Conservation (phyloP, 1,284 basidiomycete genomes). For the Cryptococcus depauperatus region DNA sequence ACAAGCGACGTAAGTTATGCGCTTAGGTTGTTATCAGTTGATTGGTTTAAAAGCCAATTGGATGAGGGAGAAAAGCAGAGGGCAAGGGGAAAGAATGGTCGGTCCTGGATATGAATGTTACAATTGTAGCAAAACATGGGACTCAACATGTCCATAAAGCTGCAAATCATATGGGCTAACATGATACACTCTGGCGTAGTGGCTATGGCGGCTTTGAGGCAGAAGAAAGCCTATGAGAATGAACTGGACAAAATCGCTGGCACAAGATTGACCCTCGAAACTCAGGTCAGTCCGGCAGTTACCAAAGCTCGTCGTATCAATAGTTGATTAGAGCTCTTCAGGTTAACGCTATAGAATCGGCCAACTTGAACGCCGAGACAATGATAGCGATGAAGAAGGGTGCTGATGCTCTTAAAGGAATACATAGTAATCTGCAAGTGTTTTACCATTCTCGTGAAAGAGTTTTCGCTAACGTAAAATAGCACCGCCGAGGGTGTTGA, state of each 20-base stretch:
- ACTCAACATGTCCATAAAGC: too few relatives aligned
- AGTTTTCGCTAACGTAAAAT: background rate
- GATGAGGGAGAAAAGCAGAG: background rate
- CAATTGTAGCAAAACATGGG: background rate
- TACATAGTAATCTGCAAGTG: constrained; percentile 84
- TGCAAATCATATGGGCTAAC: constrained; percentile 1
- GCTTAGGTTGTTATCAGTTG: too few relatives aligned
- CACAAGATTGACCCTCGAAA: constrained; percentile 85
- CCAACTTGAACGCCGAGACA: constrained; percentile 97
- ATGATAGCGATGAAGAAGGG: constrained; percentile 98
- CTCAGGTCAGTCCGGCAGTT: constrained; percentile 56
- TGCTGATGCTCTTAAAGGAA: constrained; percentile 78
- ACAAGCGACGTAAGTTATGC: constrained; percentile 83
- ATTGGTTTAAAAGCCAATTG: background rate
- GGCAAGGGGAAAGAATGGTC: background rate
- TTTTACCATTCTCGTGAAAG: background rate
- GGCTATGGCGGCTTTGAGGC: constrained; percentile 81
- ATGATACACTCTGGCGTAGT: constrained; percentile 49
- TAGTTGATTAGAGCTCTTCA: constrained; percentile 16
- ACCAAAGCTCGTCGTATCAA: background rate
- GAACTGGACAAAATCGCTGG: constrained; percentile 84
- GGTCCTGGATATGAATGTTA: too few relatives aligned
- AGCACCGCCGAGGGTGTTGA: constrained; percentile 91
- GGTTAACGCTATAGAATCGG: constrained; percentile 92
- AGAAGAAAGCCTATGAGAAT: constrained; percentile 85